Base-by-base conservation (phyloP, 2,329 filamentous ascomycete genomes). In the Magnaporthales sp. region DNA sequence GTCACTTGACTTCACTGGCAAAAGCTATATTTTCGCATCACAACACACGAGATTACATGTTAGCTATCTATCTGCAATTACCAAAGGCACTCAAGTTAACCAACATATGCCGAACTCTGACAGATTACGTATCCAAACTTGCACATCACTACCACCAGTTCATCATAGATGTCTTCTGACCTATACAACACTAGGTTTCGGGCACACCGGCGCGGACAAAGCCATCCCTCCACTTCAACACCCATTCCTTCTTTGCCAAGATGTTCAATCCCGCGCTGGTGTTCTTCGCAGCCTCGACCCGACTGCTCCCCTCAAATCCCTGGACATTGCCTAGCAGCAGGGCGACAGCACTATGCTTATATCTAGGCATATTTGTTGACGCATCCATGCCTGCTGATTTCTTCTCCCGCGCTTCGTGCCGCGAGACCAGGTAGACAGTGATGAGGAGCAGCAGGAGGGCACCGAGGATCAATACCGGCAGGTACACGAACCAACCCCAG, bases 251-350 rank as follows among this genome's bases (percentile, higher is more conserved):
- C 22, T 27, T 13, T 10, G 30, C 32, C n/a, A 64, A 27, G 3
- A 24, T 19, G 31, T 46, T 27, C 31, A 64, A 24, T 19, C 31
- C 62, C 24, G 62, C 32, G 11, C 32, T 38, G 30, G 62, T 46
- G 31, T 22, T 46, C 32, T 64, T 64, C n/a, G 62, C 62, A 11
- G n/a, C 30, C 62, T 64, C 62, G 62, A 64, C 62, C 62, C 32
- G 24, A 13, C n/a, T 32, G 22, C 22, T 46, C 26, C 54, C 54
- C 24, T 64, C 62, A 13, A 22, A 46, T 27, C 62, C 62, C n/a
- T 64, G 30, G 6, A 64, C 31, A 38, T 38, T 46, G 62, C 29
- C 29, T 22, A 64, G 46, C 4, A 64, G 32, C 24, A 64, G 62
- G 24, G 31, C 32, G 15, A 64, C n/a, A 6, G 62, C 9, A 26